Conservation (phyloP, 176 grass and related monocot species). For the Oryza meyeriana region DNA sequence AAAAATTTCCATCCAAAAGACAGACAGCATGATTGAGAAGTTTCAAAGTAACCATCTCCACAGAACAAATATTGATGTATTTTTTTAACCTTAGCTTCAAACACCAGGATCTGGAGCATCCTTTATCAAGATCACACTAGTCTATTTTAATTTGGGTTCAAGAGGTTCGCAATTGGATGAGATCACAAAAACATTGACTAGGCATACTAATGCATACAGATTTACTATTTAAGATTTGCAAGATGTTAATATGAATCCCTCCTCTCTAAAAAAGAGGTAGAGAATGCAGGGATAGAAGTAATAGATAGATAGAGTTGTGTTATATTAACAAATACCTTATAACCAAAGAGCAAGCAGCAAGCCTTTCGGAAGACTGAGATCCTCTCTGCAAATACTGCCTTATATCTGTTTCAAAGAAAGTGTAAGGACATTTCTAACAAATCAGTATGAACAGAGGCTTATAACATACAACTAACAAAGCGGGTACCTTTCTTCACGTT, state of each 20-base stretch:
- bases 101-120: slow-evolving; percentile 1
- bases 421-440: slow-evolving; percentile 30
- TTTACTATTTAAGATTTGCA: background rate
- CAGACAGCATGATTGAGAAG: background rate
- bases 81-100: background rate
- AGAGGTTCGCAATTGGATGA: background rate
- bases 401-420: slow-evolving; percentile 67
- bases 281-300: background rate
- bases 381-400: slow-evolving; percentile 92
- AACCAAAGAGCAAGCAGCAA: slow-evolving; percentile 95
- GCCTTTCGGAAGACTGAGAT: slow-evolving; percentile 94
- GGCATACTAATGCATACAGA: background rate
- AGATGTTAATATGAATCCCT: background rate
- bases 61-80: background rate
- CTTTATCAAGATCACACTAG: background rate
- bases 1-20: background rate
- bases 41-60: background rate
- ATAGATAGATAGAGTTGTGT: background rate
- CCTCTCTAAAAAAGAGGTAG: background rate
- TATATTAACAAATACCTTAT: slow-evolving; percentile 59
- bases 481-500: slow-evolving; percentile 93
- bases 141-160: background rate
- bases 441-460: slow-evolving; percentile 13
- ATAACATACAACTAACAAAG: background rate
- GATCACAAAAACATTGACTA: slow-evolving; percentile 6